Conservation (phyloP, 345 rosid species). For the Eucalyptus erythrocorys region DNA sequence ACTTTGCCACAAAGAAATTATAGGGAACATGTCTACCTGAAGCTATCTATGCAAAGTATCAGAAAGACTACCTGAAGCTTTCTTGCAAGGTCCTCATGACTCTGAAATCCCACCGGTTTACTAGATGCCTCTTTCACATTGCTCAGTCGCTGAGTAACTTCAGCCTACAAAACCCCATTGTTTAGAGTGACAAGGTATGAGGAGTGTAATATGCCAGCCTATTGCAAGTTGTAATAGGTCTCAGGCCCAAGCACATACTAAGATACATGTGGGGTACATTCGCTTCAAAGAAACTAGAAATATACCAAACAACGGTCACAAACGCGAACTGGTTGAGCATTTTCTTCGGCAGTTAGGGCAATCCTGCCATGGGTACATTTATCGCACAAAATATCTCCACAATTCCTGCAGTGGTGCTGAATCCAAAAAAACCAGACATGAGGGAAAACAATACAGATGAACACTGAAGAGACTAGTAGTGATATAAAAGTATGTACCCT, state of each 20-base stretch:
- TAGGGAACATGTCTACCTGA: background rate
- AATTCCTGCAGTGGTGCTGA: conserved; percentile 99
- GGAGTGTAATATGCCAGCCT: background rate
- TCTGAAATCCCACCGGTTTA: conserved; percentile 53
- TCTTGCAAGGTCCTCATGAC: conserved; percentile 95
- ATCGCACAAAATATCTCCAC: conserved; percentile 98
- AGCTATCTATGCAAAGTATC: background rate
- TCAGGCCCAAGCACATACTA: background rate
- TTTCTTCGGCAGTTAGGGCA: conserved; percentile 92
- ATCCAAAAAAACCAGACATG: background rate
- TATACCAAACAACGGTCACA: conserved; percentile 92
- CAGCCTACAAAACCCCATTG: conserved; percentile 37
- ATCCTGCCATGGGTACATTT: conserved; percentile 91
- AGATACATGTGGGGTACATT: background rate
- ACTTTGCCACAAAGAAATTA: background rate
- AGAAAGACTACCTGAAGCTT: conserved; percentile 64
- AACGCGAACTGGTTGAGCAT: conserved; percentile 91
- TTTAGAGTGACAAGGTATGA: background rate
- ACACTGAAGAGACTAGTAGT: background rate
- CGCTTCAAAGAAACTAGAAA: background rate
- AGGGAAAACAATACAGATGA: background rate
- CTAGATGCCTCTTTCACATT: conserved; percentile 75
- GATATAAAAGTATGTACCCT: conserved; percentile 26
- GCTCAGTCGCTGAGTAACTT: conserved; percentile 88
- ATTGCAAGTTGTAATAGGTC: background rate